Conservation (phyloP, 306 rosid species). For the Phaseolus lunatus region DNA sequence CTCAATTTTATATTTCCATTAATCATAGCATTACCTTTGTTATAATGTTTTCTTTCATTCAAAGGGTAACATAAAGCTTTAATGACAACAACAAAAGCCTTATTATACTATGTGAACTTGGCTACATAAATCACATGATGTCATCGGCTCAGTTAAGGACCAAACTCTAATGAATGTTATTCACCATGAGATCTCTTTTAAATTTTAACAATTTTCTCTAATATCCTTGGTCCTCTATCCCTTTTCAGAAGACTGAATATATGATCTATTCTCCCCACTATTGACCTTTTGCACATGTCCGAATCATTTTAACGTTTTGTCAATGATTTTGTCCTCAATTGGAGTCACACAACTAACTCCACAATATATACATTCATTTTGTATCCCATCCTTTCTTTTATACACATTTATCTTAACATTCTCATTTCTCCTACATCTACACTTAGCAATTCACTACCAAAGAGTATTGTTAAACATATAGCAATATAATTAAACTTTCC, state of each 20-base stretch:
- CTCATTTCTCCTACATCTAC: neutral
- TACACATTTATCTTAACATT: neutral
- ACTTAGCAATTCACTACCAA: neutral
- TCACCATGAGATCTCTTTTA: neutral
- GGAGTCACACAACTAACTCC: neutral
- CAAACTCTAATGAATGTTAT: neutral
- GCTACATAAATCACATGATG: neutral
- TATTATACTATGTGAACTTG: neutral
- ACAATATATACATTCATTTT: neutral
- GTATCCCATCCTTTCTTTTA: neutral
- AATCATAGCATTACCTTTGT: neutral
- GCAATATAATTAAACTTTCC: neutral
- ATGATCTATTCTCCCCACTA: neutral
- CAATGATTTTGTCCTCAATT: neutral
- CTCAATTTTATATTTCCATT: neutral
- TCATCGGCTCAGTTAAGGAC: neutral
- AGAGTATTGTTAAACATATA: neutral
- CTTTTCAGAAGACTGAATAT: neutral
- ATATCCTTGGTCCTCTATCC: neutral
- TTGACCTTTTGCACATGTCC: neutral
- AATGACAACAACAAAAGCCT: constrained; percentile 5
- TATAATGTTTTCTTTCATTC: neutral
- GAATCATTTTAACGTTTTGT: neutral
- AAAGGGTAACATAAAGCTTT: constrained; percentile 12
- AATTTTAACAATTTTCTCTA: neutral